Conservation (phyloP, 2,329 filamentous ascomycete genomes). For the Ascochyta lentis region DNA sequence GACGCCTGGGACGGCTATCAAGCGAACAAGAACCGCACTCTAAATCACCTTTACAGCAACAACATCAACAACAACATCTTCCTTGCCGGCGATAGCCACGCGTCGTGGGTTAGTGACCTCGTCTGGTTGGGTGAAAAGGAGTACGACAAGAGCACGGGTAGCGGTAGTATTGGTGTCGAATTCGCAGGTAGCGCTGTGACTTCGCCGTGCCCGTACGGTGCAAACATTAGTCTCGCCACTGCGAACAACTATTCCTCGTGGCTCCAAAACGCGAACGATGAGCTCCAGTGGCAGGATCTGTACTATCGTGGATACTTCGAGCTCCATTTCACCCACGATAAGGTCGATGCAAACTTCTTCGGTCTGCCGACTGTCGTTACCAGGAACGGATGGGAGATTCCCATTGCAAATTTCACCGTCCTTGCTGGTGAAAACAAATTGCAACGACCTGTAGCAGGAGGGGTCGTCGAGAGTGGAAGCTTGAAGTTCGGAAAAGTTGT, state of each 20-base stretch:
- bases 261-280: conserved; percentile 59
- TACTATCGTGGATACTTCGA: conserved; percentile 79
- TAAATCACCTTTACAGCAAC: conserved; percentile 70
- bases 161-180: conserved; percentile 55
- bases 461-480: conserved; percentile 63
- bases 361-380: conserved; percentile 66
- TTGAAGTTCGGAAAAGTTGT: conserved; percentile 56
- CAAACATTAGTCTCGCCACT: conserved; percentile 61
- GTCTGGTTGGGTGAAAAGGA: conserved; percentile 53
- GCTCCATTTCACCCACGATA: conserved; percentile 60
- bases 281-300: conserved; percentile 75
- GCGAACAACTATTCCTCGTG: conserved; percentile 55
- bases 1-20: conserved; percentile 72
- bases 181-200: conserved; percentile 71
- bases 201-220: conserved; percentile 65
- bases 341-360: conserved; percentile 69
- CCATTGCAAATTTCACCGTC: conserved; percentile 74
- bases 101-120: conserved; percentile 62
- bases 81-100: conserved; percentile 73
- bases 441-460: conserved; percentile 57
- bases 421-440: conserved; percentile 66
- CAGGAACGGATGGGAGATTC: conserved; percentile 69
- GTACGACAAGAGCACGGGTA: conserved; percentile 50
- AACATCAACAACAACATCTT: conserved; percentile 76
- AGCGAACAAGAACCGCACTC: conserved; percentile 73